These are phyloP conservation scores for Cyberlindnera mississippiensis DNA, from an alignment of 805 yeast species.

Conservation along the genomic window DNA sequence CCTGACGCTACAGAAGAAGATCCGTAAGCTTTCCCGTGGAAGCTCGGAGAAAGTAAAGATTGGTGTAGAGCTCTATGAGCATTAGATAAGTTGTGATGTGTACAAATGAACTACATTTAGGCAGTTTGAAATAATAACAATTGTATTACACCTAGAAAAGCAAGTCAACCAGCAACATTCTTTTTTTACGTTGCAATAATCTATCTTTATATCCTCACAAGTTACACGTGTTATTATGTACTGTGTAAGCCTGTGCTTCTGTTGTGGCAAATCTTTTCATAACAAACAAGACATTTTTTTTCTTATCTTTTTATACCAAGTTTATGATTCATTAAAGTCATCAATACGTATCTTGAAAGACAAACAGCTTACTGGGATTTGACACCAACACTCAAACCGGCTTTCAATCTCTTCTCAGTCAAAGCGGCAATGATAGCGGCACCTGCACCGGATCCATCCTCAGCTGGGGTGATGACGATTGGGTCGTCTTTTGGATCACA, in stretches of 20 bases:
- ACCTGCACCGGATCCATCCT: constrained; percentile 98
- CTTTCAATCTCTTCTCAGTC: constrained; percentile 71
- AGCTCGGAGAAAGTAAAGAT: constrained; percentile 50
- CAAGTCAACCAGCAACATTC: constrained; percentile 3
- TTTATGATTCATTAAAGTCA: constrained; percentile 2
- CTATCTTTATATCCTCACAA: background rate
- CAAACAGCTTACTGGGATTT: constrained; percentile 4
- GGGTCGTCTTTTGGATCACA: constrained; percentile 56
- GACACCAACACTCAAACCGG: constrained; percentile 67
- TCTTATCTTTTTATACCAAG: background rate
- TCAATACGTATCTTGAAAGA: background rate
- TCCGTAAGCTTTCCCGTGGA: constrained; percentile 49
- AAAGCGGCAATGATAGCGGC: constrained; percentile 98
- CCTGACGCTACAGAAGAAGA: constrained; percentile 53
- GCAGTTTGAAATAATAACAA: too few species aligned
- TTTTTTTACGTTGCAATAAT: background rate
- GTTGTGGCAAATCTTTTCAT: background rate
- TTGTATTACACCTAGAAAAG: background rate
- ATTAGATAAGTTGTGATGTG: constrained; percentile 1
- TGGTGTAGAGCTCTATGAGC: constrained; percentile 42
- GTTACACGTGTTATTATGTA: too few species aligned
- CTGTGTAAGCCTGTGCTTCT: too few species aligned
- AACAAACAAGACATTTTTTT: background rate
- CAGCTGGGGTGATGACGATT: constrained; percentile 82
- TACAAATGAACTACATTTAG: background rate